Percentiles rank a stretch among this genome's conserved stretches.
phyloP scores from a whole-genome alignment of 805 yeast genomes.

The Ogataea kodamae region DNA sequence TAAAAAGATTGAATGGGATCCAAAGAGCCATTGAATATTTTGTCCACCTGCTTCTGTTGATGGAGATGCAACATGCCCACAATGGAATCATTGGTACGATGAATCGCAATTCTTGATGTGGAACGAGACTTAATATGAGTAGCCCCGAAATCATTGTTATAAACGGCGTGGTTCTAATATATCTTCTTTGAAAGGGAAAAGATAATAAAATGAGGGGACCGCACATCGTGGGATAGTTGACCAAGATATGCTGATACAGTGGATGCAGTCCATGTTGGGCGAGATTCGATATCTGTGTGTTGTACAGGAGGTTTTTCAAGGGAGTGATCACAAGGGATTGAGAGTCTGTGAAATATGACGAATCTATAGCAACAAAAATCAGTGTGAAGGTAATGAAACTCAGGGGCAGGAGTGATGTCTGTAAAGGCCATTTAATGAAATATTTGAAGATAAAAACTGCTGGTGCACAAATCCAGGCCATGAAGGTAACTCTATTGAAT shows the following conservation, averaged over 20 bases:
- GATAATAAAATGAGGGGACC: constrained; percentile 67
- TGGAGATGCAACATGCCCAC: constrained; percentile 47
- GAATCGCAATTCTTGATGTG: constrained; percentile 94
- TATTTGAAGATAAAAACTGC: constrained; percentile 42
- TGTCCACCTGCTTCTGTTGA: constrained; percentile 15
- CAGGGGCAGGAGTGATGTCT: constrained; percentile 32
- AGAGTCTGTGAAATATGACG: constrained; percentile 33
- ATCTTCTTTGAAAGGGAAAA: constrained; percentile 38
- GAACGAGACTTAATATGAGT: constrained; percentile 59
- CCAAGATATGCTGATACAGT: constrained; percentile 63
- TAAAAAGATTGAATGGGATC: constrained; percentile 58
- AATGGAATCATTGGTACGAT: constrained; percentile 76
- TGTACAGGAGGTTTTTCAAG: constrained; percentile 71
- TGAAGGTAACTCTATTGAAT: constrained; percentile 83
- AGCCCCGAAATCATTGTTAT: constrained; percentile 62
- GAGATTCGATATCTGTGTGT: constrained; percentile 55
- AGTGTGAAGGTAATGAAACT: constrained; percentile 37
- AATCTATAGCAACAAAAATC: constrained; percentile 50
- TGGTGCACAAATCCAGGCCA: constrained; percentile 71
- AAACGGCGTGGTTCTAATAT: constrained; percentile 52
- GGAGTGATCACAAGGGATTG: constrained; percentile 59
- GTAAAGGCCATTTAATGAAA: constrained; percentile 34
- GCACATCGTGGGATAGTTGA: constrained; percentile 74
- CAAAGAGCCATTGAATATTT: constrained; percentile 40
- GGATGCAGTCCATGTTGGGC: constrained; percentile 82